These are phyloP conservation scores for Venturia carpophila DNA, from an alignment of 2,329 filamentous ascomycete genomes.

Conservation along the genomic window DNA sequence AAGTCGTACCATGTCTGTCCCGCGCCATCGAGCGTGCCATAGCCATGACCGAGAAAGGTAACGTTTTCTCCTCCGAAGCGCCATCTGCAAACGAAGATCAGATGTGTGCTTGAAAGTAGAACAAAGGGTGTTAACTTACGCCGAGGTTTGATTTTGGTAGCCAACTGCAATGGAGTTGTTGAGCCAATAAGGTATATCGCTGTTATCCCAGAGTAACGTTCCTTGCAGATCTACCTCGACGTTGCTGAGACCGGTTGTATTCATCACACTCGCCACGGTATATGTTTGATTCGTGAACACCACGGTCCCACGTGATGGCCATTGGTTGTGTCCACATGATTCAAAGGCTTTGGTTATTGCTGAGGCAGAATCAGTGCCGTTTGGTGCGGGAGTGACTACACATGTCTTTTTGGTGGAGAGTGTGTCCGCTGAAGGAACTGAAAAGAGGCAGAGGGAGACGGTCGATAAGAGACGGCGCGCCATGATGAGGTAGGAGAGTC, in stretches of 20 bases:
- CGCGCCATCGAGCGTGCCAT: conserved; percentile 51
- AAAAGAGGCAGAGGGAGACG: background rate
- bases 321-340: conserved; percentile 38
- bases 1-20: conserved; percentile 52
- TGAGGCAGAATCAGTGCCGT: conserved; percentile 39
- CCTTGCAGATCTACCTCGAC: conserved; percentile 43
- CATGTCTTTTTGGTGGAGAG: background rate
- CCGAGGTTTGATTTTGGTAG: conserved; percentile 28
- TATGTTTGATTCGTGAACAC: conserved; percentile 44
- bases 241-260: conserved; percentile 40
- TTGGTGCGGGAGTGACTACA: background rate
- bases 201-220: conserved; percentile 36
- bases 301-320: conserved; percentile 35
- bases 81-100: background rate
- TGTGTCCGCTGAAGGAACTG: background rate
- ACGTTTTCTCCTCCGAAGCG: conserved; percentile 44
- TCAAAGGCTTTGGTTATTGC: conserved; percentile 45
- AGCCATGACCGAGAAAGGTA: conserved; percentile 41
- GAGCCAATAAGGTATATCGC: conserved; percentile 27
- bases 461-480: background rate
- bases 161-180: conserved; percentile 25
- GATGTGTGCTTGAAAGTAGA: background rate
- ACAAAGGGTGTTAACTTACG: conserved; percentile 21
- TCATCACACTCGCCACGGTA: conserved; percentile 44
- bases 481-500: background rate